Evolutionary conservation across 805 yeast genomes (phyloP), one percentile per base, ranked within the genome.

Genomic region (Pichia nakasei): DNA sequence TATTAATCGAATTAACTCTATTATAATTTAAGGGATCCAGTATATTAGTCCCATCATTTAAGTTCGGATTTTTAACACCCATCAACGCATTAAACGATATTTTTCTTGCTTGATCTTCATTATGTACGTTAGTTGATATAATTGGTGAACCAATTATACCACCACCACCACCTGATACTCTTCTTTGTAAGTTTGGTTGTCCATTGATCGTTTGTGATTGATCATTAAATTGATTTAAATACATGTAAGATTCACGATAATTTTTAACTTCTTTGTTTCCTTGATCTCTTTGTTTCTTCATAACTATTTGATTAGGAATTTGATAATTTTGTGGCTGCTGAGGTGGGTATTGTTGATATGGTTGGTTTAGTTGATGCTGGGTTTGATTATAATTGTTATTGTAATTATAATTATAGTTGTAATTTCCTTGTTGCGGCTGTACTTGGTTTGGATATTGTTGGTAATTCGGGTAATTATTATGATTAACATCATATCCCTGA

Each of bases 101-200:
- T 27, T 61, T 46, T 12, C 46, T 42, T 9, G 43, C 43, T 5
- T 35, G 12, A 17, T 39, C 45, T 12, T 48, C 50, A n/a, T 39
- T 37, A 5, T 24, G 9, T 11, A 13, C 9, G 9, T 24, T 11
- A 15, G 41, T 42, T 5, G 55, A 43, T 47, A 40, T n/a, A 3
- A 22, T 43, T 3, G 63, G 61, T 4, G 60, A 51, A 6, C 55
- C 56, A 20, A 58, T 48, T 13, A 52, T 40, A 3, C 45, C 50
- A 4, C 41, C 48, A 35, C 42, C 44, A 5, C 41, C 39, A 2
- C 46, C 44, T 27, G 47, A 40, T 12, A 44, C 33, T 41, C 50
- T 45, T 21, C 43, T 47, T 15, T 39, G 20, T n/a, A 35, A n/a
- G 19, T 20, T 19, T 22, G 45, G 42, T 11, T 40, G 33, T 32